Evolutionary conservation across 2,329 filamentous ascomycete species (phyloP).

Genomic region (Botrytis aclada): DNA sequence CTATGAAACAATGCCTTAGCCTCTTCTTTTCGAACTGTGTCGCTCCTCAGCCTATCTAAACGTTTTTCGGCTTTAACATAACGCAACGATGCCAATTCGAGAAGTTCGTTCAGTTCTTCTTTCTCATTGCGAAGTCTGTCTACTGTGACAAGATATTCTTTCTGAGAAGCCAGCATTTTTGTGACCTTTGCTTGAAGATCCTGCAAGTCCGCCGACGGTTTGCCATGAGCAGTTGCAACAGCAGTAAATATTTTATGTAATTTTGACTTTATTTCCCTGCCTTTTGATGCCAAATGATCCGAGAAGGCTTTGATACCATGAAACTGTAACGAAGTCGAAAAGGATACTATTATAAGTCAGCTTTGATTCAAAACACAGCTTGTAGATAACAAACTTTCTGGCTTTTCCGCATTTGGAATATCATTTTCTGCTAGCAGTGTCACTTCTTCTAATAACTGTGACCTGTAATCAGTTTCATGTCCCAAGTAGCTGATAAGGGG

Average conservation of each 20-base stretch:
- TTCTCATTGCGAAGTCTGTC: constrained; percentile 76
- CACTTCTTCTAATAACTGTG: constrained; percentile 61
- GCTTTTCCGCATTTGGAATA: constrained; percentile 43
- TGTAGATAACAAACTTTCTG: constrained; percentile 16
- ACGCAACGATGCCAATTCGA: constrained; percentile 83
- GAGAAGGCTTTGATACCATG: constrained; percentile 71
- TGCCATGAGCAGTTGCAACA: constrained; percentile 50
- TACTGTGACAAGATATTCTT: constrained; percentile 72
- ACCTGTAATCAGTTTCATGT: constrained; percentile 22
- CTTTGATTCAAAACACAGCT: not conserved
- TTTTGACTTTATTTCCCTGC: constrained; percentile 70
- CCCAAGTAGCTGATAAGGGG: not conserved
- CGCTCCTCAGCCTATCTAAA: constrained; percentile 82
- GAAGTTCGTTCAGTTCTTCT: constrained; percentile 77
- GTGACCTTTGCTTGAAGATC: constrained; percentile 74
- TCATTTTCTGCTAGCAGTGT: constrained; percentile 55
- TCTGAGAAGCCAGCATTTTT: constrained; percentile 74
- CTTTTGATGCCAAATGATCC: constrained; percentile 73
- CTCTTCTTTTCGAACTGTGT: constrained; percentile 87
- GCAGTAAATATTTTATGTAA: constrained; percentile 66
- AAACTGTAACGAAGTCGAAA: constrained; percentile 58
- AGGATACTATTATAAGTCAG: constrained; percentile 47
- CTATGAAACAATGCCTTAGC: constrained; percentile 70
- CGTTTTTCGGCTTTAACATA: constrained; percentile 97
- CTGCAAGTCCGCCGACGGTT: constrained; percentile 63